Evolutionary conservation across 108 stramenopile species (phyloP).

Genomic region (Ochromonas danica): DNA sequence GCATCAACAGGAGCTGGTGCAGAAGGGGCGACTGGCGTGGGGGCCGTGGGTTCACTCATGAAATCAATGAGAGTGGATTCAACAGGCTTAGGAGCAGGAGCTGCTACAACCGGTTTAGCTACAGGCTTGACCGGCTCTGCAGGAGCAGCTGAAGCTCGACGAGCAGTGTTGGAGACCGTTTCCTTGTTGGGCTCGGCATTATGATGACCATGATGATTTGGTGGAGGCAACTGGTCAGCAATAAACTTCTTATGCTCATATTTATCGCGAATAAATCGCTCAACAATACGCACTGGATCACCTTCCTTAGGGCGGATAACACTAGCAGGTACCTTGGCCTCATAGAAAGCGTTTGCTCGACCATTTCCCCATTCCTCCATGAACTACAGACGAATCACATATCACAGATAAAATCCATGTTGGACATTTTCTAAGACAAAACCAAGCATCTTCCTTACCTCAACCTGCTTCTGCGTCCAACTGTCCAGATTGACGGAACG

Average conservation of each 20-base stretch:
- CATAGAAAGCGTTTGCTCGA: slow-evolving; percentile 29
- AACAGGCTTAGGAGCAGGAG: background rate
- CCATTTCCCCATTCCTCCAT: slow-evolving; percentile 38
- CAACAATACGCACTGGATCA: slow-evolving; percentile 33
- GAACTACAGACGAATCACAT: slow-evolving; percentile 6
- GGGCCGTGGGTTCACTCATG: background rate
- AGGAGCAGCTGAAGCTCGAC: background rate
- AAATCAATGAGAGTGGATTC: slow-evolving; percentile 4
- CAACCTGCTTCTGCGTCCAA: slow-evolving; percentile 37
- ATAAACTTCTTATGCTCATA: slow-evolving; percentile 32
- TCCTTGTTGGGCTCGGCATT: too few relatives aligned
- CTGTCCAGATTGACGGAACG: slow-evolving; percentile 59
- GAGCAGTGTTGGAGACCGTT: background rate
- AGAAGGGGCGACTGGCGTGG: background rate
- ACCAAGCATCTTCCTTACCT: background rate
- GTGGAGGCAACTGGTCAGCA: slow-evolving; percentile 23
- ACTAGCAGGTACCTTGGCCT: slow-evolving; percentile 20
- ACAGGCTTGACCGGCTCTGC: background rate
- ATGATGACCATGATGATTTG: too few relatives aligned
- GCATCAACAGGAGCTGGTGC: slow-evolving; percentile 16
- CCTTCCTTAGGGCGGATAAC: slow-evolving; percentile 19
- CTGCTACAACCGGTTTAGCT: slow-evolving; percentile 1
- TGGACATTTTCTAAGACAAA: background rate
- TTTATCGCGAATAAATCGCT: slow-evolving; percentile 31
- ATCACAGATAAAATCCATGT: background rate